Conservation (phyloP, 345 rosid genomes). For the Eucalyptus polyanthemos region DNA sequence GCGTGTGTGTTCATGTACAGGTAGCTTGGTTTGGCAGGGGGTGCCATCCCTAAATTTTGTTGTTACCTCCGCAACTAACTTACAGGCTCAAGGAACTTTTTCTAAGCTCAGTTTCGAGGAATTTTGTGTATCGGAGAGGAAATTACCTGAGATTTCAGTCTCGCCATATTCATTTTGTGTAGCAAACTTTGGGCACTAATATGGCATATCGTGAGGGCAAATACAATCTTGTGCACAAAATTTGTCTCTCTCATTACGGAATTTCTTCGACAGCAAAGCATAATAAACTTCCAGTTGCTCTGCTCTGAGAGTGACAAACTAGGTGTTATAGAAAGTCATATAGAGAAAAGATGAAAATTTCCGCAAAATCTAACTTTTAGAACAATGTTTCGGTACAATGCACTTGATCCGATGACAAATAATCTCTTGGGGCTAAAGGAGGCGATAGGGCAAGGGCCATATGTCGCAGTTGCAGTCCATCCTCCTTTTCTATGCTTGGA, state of each 20-base stretch:
- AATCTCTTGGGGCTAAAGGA: neutral
- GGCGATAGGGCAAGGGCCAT: neutral
- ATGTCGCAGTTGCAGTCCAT: neutral
- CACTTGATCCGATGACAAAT: neutral
- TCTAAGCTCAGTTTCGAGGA: neutral
- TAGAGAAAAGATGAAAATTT: neutral
- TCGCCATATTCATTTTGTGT: neutral
- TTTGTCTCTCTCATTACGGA: neutral
- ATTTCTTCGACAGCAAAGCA: neutral
- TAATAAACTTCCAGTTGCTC: neutral
- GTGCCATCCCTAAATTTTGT: neutral
- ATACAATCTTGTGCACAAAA: neutral
- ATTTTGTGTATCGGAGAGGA: neutral
- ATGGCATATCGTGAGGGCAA: neutral
- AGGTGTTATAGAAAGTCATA: neutral
- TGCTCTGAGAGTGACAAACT: neutral
- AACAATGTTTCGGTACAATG: neutral
- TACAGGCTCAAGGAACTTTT: neutral
- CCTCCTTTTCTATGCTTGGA: neutral
- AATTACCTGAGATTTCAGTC: neutral
- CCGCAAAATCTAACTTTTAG: neutral
- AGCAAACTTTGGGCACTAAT: neutral
- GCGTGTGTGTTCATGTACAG: neutral
- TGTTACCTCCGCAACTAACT: neutral
- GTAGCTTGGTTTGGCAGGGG: neutral